Evolutionary conservation across 2,329 filamentous ascomycete genomes (phyloP).

Genomic region (Pseudocercospora crystallina): DNA sequence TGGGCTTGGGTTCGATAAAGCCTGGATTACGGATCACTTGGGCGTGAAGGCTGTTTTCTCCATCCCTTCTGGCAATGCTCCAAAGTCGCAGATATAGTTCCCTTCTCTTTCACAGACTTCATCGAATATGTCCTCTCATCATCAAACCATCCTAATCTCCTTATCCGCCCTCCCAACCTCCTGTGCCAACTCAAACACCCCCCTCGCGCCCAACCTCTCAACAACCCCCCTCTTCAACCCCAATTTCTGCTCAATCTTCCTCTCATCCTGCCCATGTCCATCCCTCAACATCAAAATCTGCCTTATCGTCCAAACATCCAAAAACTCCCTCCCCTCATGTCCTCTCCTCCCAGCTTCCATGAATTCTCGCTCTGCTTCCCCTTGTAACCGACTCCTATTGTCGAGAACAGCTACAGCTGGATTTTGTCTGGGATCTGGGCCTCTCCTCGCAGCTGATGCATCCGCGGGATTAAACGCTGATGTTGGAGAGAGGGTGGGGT

Average conservation of each 20-base stretch:
- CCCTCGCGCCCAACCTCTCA: slow-evolving; percentile 31
- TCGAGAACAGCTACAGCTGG: slow-evolving; percentile 56
- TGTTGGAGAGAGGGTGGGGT: slow-evolving; percentile 56
- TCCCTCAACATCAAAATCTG: slow-evolving; percentile 36
- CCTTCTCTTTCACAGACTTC: too few relatives aligned
- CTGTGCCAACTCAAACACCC: slow-evolving; percentile 32
- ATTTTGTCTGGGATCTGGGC: slow-evolving; percentile 45
- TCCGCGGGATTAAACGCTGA: slow-evolving; percentile 49
- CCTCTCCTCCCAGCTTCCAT: slow-evolving; percentile 44
- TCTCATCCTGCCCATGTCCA: slow-evolving; percentile 26
- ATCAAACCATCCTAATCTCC: slow-evolving; percentile 32
- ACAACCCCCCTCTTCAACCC: slow-evolving; percentile 38
- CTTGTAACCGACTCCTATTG: slow-evolving; percentile 51
- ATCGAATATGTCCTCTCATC: too few relatives aligned
- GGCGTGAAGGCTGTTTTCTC: slow-evolving; percentile 41
- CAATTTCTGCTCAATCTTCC: slow-evolving; percentile 35
- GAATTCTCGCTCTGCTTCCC: slow-evolving; percentile 56
- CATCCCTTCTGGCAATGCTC: too few relatives aligned
- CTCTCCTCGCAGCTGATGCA: slow-evolving; percentile 32
- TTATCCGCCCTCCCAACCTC: slow-evolving; percentile 33
- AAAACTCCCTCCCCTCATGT: slow-evolving; percentile 44
- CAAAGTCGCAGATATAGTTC: too few relatives aligned
- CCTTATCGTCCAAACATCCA: slow-evolving; percentile 46
- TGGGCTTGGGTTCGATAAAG: slow-evolving; percentile 38
- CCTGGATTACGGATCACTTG: slow-evolving; percentile 55